These are phyloP conservation scores for Trichoderma parareesei DNA, from an alignment of 495 filamentous ascomycete genomes.

Conservation along the genomic window DNA sequence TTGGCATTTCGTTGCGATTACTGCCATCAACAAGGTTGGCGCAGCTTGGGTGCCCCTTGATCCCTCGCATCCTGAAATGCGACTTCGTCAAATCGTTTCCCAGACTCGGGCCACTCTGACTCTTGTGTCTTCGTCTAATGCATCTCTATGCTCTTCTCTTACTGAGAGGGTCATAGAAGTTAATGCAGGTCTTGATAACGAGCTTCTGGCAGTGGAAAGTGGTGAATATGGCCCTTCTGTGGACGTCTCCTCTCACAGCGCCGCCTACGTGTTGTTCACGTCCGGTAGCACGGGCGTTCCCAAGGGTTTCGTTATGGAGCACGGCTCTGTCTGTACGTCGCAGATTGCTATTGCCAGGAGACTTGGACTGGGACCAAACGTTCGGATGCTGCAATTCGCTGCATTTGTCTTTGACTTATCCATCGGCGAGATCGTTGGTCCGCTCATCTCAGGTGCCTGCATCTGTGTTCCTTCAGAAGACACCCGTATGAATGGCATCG, in stretches of 20 bases:
- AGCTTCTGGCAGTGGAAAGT: neutral
- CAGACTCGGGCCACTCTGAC: slow-evolving; percentile 26
- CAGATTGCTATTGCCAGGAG: slow-evolving; percentile 32
- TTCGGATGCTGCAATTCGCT: slow-evolving; percentile 51
- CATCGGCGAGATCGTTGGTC: slow-evolving; percentile 48
- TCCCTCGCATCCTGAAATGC: slow-evolving; percentile 1
- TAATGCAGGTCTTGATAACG: slow-evolving; percentile 32
- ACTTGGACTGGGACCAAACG: slow-evolving; percentile 30
- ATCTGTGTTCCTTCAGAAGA: slow-evolving; percentile 33
- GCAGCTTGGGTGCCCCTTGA: slow-evolving; percentile 4
- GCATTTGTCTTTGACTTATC: slow-evolving; percentile 55
- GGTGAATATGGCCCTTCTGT: neutral
- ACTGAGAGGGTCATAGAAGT: slow-evolving; percentile 41
- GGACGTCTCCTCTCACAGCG: neutral
- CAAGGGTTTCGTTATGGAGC: slow-evolving; percentile 37
- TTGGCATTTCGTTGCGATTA: slow-evolving; percentile 23
- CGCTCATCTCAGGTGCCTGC: slow-evolving; percentile 42
- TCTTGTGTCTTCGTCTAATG: slow-evolving; percentile 20
- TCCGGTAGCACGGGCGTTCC: slow-evolving; percentile 40
- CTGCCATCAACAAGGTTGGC: slow-evolving; percentile 37
- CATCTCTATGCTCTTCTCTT: slow-evolving; percentile 13
- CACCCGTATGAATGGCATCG: slow-evolving; percentile 23
- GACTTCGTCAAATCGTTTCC: neutral
- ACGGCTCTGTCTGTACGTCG: slow-evolving; percentile 28
- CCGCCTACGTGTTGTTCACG: slow-evolving; percentile 48